phyloP scores from a whole-genome alignment of 148 eudicot genomes.

The Chenopodium berlandieri region DNA sequence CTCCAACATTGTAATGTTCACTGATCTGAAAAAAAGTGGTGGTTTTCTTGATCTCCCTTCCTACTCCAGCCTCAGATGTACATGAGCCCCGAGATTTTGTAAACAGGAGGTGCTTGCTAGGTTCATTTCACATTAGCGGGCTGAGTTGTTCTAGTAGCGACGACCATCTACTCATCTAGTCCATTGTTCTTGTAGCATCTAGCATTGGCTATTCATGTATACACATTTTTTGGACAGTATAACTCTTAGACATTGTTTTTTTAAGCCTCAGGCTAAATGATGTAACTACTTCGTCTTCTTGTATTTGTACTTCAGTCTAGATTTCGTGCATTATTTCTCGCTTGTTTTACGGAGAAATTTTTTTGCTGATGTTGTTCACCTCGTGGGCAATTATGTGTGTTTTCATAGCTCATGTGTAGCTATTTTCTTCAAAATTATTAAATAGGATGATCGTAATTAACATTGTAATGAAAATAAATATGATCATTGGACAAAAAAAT shows the following conservation, averaged over 20 bases:
- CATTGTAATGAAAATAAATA: too few relatives aligned
- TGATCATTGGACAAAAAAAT: too few relatives aligned
- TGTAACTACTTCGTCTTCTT: slow-evolving; percentile 7
- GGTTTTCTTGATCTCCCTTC: slow-evolving; percentile 1
- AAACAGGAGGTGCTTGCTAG: slow-evolving; percentile 21
- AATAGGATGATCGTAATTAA: too few relatives aligned
- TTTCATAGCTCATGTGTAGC: too few relatives aligned
- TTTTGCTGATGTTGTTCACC: too few relatives aligned
- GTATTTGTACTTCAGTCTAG: not conserved
- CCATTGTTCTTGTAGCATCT: slow-evolving; percentile 19
- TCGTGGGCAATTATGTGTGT: too few relatives aligned
- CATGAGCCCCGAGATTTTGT: slow-evolving; percentile 15
- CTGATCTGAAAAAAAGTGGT: slow-evolving; percentile 27
- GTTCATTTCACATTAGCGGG: slow-evolving; percentile 8
- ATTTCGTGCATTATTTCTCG: not conserved
- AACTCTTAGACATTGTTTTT: slow-evolving; percentile 11
- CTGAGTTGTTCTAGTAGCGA: slow-evolving; percentile 14
- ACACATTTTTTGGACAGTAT: slow-evolving; percentile 24
- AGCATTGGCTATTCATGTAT: slow-evolving; percentile 10
- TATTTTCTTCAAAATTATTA: too few relatives aligned
- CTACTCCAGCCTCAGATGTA: slow-evolving; percentile 12
- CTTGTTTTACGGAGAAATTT: not conserved
- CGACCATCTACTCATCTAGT: not conserved
- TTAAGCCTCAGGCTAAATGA: not conserved
- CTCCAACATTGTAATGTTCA: slow-evolving; percentile 83